Conservation (phyloP, 2,329 filamentous ascomycete species). For the Onygena corvina region DNA sequence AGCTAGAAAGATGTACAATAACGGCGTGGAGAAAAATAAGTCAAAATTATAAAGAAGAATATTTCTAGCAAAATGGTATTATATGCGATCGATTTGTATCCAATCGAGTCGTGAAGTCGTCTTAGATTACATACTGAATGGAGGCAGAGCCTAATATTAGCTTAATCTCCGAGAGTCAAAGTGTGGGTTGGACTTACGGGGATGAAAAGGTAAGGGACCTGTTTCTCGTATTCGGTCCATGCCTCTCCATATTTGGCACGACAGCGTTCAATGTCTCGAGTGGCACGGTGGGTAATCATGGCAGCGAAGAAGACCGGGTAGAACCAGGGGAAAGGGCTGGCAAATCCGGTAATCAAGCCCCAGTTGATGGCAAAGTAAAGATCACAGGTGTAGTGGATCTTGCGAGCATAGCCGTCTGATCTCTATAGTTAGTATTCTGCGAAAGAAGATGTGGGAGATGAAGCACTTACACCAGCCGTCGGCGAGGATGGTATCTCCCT, state of each 20-base stretch:
- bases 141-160: background rate
- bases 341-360: conserved; percentile 72
- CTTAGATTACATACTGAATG: background rate
- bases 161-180: background rate
- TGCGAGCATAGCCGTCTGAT: conserved; percentile 57
- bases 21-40: no score
- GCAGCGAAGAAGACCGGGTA: conserved; percentile 67
- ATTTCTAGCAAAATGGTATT: background rate
- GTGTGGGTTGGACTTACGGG: conserved; percentile 40
- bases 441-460: background rate
- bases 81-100: background rate
- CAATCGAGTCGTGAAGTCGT: background rate
- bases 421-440: background rate
- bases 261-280: conserved; percentile 64
- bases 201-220: conserved; percentile 75
- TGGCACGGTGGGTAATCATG: conserved; percentile 71
- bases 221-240: conserved; percentile 68
- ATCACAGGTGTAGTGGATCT: conserved; percentile 72
- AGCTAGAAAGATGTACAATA: no score
- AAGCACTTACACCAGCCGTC: conserved; percentile 64
- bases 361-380: conserved; percentile 64
- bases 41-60: background rate
- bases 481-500: conserved; percentile 63
- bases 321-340: conserved; percentile 78
- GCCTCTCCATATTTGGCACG: conserved; percentile 67